These are phyloP conservation scores for Pharnaceum exiguum DNA, from an alignment of 148 eudicot genomes.

Conservation along the genomic window DNA sequence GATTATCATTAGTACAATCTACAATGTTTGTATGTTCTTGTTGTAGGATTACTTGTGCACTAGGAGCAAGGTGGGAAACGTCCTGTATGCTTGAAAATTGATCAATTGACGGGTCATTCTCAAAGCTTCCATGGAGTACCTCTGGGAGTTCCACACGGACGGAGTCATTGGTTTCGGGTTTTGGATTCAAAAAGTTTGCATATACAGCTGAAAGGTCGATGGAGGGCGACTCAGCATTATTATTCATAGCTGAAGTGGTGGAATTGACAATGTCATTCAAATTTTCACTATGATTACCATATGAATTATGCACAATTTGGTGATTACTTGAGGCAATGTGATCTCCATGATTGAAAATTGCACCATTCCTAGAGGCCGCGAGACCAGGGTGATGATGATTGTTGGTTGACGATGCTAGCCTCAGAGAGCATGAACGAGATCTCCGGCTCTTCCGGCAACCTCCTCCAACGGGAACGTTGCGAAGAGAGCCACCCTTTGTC, in stretches of 20 bases:
- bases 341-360: background rate
- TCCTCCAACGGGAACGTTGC: constrained; percentile 7
- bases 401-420: background rate
- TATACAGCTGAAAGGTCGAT: constrained; percentile 9
- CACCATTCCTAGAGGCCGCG: background rate
- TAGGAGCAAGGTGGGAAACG: background rate
- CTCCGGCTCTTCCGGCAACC: constrained; percentile 8
- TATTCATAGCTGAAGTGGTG: background rate
- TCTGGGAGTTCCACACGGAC: background rate
- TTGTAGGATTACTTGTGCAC: background rate
- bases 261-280: background rate
- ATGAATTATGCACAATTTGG: background rate
- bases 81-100: background rate
- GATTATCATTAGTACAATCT: background rate
- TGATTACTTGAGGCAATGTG: background rate
- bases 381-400: background rate
- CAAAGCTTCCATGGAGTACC: background rate
- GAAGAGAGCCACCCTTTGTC: constrained; percentile 8
- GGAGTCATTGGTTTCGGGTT: background rate
- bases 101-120: background rate
- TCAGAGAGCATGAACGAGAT: background rate
- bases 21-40: background rate
- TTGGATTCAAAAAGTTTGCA: constrained; percentile 3
- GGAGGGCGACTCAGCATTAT: background rate
- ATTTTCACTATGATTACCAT: no score